phyloP scores from a whole-genome alignment of 2,329 filamentous ascomycete species.

The Knoxdaviesia proteae region DNA sequence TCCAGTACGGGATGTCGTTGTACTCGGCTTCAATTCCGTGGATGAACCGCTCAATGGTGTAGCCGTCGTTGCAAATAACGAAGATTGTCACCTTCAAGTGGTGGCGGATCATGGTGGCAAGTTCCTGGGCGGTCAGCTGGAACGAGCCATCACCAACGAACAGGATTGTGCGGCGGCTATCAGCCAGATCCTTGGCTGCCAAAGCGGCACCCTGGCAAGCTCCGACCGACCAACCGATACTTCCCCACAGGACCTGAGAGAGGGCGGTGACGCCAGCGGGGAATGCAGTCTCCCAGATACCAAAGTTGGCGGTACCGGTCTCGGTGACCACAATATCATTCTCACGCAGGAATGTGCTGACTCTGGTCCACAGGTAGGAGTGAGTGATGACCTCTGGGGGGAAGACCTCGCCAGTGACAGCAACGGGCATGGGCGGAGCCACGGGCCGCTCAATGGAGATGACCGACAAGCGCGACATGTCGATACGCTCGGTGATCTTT shows the following conservation, averaged over 20 bases:
- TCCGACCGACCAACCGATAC: constrained; percentile 39
- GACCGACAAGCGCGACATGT: constrained; percentile 35
- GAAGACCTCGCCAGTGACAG: constrained; percentile 27
- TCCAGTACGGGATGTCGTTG: constrained; percentile 64
- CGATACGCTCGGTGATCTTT: constrained; percentile 41
- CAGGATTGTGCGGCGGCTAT: constrained; percentile 48
- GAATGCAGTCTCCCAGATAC: constrained; percentile 70
- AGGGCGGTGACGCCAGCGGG: constrained; percentile 58
- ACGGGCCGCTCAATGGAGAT: constrained; percentile 12
- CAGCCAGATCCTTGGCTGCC: constrained; percentile 43
- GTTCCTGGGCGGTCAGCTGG: constrained; percentile 66
- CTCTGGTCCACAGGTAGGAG: constrained; percentile 55
- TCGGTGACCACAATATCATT: constrained; percentile 69
- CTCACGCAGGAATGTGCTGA: constrained; percentile 50
- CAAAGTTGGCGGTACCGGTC: constrained; percentile 75
- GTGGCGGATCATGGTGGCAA: constrained; percentile 66
- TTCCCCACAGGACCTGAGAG: constrained; percentile 58
- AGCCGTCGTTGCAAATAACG: constrained; percentile 72
- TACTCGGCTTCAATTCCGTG: constrained; percentile 63
- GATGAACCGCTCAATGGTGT: constrained; percentile 75
- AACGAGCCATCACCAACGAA: constrained; percentile 82
- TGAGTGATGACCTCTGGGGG: constrained; percentile 35
- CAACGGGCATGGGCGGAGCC: constrained; percentile 4
- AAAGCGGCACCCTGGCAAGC: constrained; percentile 46
- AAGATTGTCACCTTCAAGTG: constrained; percentile 62